Evolutionary conservation across 1,284 basidiomycete species (phyloP).

Genomic region (Leccinum subspadiceum): DNA sequence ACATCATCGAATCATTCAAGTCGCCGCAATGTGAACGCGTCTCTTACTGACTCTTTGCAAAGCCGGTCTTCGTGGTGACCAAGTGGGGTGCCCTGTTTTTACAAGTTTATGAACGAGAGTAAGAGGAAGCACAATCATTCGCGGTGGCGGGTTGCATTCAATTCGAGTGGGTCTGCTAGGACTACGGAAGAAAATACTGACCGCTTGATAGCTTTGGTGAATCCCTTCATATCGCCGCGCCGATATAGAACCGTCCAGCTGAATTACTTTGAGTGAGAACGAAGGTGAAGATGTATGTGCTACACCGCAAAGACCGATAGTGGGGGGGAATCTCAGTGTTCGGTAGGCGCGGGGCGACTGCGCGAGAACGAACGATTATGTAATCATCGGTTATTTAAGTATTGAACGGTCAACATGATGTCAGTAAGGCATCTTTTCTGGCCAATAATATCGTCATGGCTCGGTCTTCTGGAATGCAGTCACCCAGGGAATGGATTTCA

Average conservation of each 20-base stretch:
- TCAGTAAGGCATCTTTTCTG: neutral
- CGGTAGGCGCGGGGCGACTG: neutral
- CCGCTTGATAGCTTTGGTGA: conserved; percentile 78
- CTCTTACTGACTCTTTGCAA: conserved; percentile 73
- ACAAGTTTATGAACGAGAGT: conserved; percentile 14
- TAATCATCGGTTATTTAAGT: conserved; percentile 12
- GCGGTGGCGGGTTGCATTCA: conserved; percentile 1
- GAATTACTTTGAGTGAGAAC: neutral
- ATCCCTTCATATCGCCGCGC: conserved; percentile 65
- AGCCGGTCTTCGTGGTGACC: conserved; percentile 81
- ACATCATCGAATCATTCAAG: conserved; percentile 7
- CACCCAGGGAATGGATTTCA: neutral
- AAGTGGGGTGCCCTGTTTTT: conserved; percentile 78
- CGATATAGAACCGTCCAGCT: neutral
- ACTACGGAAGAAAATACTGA: conserved; percentile 32
- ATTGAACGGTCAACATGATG: too few relatives aligned
- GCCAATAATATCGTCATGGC: neutral
- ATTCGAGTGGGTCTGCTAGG: neutral
- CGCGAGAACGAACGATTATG: conserved; percentile 15
- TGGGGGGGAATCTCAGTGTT: neutral
- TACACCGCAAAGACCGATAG: neutral
- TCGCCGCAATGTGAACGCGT: neutral
- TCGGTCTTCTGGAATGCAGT: neutral
- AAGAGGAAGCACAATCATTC: conserved; percentile 5
- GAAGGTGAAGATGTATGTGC: conserved; percentile 1